These are phyloP conservation scores for Yarrowia bubula DNA, from an alignment of 805 yeast genomes.

Conservation along the genomic window DNA sequence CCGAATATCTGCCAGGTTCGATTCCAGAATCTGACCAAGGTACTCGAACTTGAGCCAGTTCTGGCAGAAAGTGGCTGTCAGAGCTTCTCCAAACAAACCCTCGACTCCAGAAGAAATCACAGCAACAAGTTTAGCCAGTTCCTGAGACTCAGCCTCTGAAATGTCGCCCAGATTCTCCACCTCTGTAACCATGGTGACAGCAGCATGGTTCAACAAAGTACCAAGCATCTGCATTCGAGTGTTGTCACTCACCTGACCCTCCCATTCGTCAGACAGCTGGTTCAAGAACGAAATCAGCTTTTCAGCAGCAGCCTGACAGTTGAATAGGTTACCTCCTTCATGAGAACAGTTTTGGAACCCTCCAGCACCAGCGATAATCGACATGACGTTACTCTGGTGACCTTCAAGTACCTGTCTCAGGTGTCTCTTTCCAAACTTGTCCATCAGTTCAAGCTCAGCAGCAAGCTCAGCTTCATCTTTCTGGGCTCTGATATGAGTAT, in stretches of 20 bases:
- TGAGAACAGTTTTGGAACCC: slow-evolving; percentile 31
- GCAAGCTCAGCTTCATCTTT: slow-evolving; percentile 31
- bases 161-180: slow-evolving; percentile 36
- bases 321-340: slow-evolving; percentile 27
- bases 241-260: slow-evolving; percentile 2
- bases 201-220: slow-evolving; percentile 34
- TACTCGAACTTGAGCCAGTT: slow-evolving; percentile 43
- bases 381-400: slow-evolving; percentile 10
- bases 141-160: slow-evolving; percentile 36
- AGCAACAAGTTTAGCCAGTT: slow-evolving; percentile 30
- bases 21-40: slow-evolving; percentile 37
- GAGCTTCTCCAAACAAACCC: neutral
- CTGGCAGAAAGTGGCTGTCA: slow-evolving; percentile 37
- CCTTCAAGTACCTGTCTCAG: slow-evolving; percentile 23
- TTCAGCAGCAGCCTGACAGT: slow-evolving; percentile 31
- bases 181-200: slow-evolving; percentile 30
- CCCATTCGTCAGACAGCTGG: slow-evolving; percentile 28
- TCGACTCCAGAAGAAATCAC: slow-evolving; percentile 10
- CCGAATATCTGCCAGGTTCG: slow-evolving; percentile 38
- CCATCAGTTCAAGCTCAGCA: slow-evolving; percentile 18
- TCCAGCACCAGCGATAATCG: slow-evolving; percentile 29
- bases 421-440: slow-evolving; percentile 27
- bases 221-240: slow-evolving; percentile 29
- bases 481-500: neutral
- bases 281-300: slow-evolving; percentile 28